Percentiles rank a stretch among this genome's conserved stretches.
phyloP scores from a whole-genome alignment of 495 filamentous ascomycete genomes.

The Hypoxylon cercidicola region DNA sequence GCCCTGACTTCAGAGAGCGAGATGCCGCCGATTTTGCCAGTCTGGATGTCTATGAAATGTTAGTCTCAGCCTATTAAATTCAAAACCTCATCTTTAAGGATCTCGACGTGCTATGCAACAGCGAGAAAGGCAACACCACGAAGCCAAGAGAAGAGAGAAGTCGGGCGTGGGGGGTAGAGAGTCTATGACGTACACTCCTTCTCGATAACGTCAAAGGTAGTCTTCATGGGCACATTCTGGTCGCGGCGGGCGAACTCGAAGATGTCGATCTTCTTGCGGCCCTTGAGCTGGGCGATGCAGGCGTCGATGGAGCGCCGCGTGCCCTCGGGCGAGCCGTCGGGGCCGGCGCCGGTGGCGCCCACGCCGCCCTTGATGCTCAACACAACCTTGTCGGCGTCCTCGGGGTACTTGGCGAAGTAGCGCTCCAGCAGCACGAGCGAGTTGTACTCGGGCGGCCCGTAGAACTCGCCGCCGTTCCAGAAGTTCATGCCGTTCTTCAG shows the following conservation, averaged over 20 bases:
- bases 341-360: slow-evolving; percentile 54
- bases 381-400: slow-evolving; percentile 72
- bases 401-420: slow-evolving; percentile 75
- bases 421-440: slow-evolving; percentile 68
- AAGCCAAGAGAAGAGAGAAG: slow-evolving; percentile 72
- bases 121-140: slow-evolving; percentile 77
- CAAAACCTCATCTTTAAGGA: no score
- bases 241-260: slow-evolving; percentile 84
- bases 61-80: no score
- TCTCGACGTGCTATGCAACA: no score
- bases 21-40: slow-evolving; percentile 84
- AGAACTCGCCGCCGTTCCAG: slow-evolving; percentile 85
- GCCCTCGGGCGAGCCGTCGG: slow-evolving; percentile 70
- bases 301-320: slow-evolving; percentile 75
- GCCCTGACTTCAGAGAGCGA: slow-evolving; percentile 77
- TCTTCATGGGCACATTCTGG: slow-evolving; percentile 60
- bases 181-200: slow-evolving; percentile 82
- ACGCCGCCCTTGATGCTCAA: slow-evolving; percentile 72
- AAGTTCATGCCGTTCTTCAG: slow-evolving; percentile 72
- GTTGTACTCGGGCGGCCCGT: slow-evolving; percentile 78
- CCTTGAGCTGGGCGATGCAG: slow-evolving; percentile 68
- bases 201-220: slow-evolving; percentile 63
- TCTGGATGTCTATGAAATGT: no score
- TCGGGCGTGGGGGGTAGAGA: slow-evolving; percentile 80
- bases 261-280: slow-evolving; percentile 83